A percentile compares a stretch with the other conserved stretches of the same genome.
Conservation (phyloP, 495 filamentous ascomycete genomes). For the Xylaria palmicola region DNA sequence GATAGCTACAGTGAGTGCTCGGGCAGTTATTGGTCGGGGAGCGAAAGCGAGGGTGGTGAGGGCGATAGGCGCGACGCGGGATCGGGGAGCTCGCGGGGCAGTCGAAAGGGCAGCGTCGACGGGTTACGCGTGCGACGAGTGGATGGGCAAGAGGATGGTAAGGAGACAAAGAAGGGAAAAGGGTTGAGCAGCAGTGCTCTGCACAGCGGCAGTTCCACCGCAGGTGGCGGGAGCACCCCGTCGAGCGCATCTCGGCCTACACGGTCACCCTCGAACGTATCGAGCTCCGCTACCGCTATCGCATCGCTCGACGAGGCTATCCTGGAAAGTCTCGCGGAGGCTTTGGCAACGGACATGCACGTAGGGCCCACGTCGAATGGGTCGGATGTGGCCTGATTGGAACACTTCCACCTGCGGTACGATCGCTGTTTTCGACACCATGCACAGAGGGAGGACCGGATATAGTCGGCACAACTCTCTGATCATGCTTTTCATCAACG, state of each 20-base stretch:
- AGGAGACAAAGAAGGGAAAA: conserved; percentile 13
- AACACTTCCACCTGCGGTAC: not conserved
- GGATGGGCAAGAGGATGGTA: conserved; percentile 7
- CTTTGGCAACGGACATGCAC: conserved; percentile 26
- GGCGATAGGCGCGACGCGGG: not conserved
- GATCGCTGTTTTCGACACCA: not conserved
- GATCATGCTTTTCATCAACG: not conserved
- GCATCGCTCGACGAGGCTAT: conserved; percentile 22
- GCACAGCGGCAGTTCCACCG: conserved; percentile 1
- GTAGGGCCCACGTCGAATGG: conserved; percentile 9
- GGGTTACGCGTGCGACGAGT: conserved; percentile 7
- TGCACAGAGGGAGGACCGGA: not conserved
- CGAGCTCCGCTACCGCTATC: not conserved
- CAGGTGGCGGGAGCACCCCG: not conserved
- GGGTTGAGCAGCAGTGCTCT: conserved; percentile 8
- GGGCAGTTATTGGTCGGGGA: conserved; percentile 27
- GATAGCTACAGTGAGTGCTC: conserved; percentile 37
- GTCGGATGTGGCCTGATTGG: not conserved
- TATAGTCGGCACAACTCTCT: not conserved
- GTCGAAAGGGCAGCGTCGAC: not conserved
- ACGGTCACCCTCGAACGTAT: not conserved
- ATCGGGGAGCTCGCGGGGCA: not conserved
- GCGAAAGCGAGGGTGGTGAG: conserved; percentile 22
- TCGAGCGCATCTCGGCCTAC: not conserved
- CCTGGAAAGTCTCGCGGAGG: conserved; percentile 26